Evolutionary conservation across 2,329 filamentous ascomycete species (phyloP), one percentile per base, ranked within the genome.

Genomic region (Arthroderma sp.): DNA sequence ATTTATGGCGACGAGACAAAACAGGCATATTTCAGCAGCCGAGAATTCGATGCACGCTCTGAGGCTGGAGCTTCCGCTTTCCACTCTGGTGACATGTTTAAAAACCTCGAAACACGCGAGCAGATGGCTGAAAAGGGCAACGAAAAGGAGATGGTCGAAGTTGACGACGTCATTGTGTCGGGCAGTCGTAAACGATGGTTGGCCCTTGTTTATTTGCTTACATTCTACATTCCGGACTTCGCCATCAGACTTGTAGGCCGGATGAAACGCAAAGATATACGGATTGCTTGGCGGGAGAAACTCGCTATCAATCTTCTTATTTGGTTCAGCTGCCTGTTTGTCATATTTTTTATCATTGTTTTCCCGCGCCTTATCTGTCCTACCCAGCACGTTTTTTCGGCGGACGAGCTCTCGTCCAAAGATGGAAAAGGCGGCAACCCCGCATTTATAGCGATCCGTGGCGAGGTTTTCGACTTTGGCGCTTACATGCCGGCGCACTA

Each of bases 231-330:
- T 38, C 91, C 91, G 4, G 88, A 95, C 59, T 83, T 94, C 54
- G 57, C 81, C 37, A 83, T 96, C 59, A 77, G 78, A 44, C 71
- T 72, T 55, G 49, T 94, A 36, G 89, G 89, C 22, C 75, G 83
- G 42, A 95, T 95, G 82, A 76, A 83, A 48, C 84, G 91, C 49
- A 93, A 93, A 60, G 91, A 98, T 61, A 79, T 98, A 6, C 83
- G 88, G 27, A 74, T 83, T 61, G 91, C 91, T 0, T 98, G 91
- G 91, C 77, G 91, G 59, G 91, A 98, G 63, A 98, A 98, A 72
- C 63, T 98, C 47, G 89, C 91, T 44, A 98, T 98, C 73, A 98
- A 98, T 70, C 73, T 98, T 62, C 75, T 96, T 58, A 98, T 98
- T 60, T 98, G 93, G 91, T 69, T 89, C 46, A 77, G 75, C 60